Evolutionary conservation across 1,284 basidiomycete species (phyloP), one percentile per base, ranked within the genome.

Genomic region (Bondarzewia mesenterica): DNA sequence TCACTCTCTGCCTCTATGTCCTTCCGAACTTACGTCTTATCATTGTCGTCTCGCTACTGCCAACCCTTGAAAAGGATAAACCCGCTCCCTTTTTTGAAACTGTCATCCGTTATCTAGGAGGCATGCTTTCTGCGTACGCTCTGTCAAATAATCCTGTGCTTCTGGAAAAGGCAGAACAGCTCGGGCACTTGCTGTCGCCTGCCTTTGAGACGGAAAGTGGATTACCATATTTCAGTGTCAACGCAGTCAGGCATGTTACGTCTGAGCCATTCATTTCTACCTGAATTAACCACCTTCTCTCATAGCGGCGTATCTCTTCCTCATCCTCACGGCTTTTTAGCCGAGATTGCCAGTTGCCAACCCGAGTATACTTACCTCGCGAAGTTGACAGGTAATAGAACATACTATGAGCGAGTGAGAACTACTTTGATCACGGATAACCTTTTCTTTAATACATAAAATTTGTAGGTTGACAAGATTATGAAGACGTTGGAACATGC

Each of bases 91-190:
- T 83, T 54, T 94, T 94, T 56, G 92, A 95, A 64, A 93, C 89
- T 0, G 77, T 82, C 20, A 95, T 94, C 50, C 78, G 92, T 21
- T 93, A 93, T 63, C 74, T 95, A 3, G 92, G 91, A 10, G 89
- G 90, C 5, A 64, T 93, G 7, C 67, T 93, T 4, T 87, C 89
- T 2, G 89, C 86, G 0, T 87, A 92, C 60, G 88, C 92, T 20
- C 66, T 94, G 0, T 80, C 83, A 2, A 60, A 63, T 18, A 67
- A 77, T 49, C 53, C 54, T 3, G 50, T 74, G 1, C 61, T 78
- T 18, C 63, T 79, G 25, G 55, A 63, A 22, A 69, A 72, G 27
- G 80, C 80, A 6, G 75, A 79, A 46, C 71, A 78, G 25, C 67
- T 83, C 7, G 81, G 70, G 3, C 60, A 62, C 14, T 67, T 60